Base-by-base conservation (phyloP, 164 flowering plant genomes). In the Euptelea pleiosperma region DNA sequence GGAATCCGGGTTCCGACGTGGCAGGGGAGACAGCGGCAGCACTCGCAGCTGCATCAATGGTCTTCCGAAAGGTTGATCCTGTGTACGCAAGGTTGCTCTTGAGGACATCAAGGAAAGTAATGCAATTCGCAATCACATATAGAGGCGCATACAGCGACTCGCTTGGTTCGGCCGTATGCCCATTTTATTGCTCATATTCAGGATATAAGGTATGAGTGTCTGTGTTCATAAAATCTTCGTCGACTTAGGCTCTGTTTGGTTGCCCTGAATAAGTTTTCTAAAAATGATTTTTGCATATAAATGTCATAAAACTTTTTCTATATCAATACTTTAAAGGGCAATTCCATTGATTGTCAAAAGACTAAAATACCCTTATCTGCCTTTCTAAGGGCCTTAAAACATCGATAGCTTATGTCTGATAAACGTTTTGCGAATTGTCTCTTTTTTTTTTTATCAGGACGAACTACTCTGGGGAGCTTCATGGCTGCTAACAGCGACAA, bases 21-120 rank as follows among this genome's bases (percentile, higher is more conserved):
- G 98, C 96, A 1, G 96, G 71, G 0, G 95, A 89, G 71, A 89
- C 91, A 0, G 96, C 96, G 0, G 98, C 96, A 0, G 96, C 98
- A 0, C 66, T 91, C 5, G 98, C 98, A 0, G 87, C 96, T 2
- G 94, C 91, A 2, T 86, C 98, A 4, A 26, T 89, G 60, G 96
- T 85, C 19, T 89, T 89, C 63, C 55, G 82, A 8, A 56, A 21
- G 22, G 75, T 45, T 3, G 98, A 91, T 30, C 78, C 78, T 0
- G 33, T 15, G 0, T 91, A 91, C 72, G 68, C 95, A 0, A 64
- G 40, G 29, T 22, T 76, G 57, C 70, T 91, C 0, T 39, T 88
- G 72, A 57, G 16, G 14, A 85, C 86, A 1, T 80, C 98, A 0
- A 77, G 56, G 73, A 67, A 69, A 16, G 91, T 88, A 15, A 62